phyloP scores from a whole-genome alignment of 768 basidiomycete genomes.

The Kwoniella sp. region DNA sequence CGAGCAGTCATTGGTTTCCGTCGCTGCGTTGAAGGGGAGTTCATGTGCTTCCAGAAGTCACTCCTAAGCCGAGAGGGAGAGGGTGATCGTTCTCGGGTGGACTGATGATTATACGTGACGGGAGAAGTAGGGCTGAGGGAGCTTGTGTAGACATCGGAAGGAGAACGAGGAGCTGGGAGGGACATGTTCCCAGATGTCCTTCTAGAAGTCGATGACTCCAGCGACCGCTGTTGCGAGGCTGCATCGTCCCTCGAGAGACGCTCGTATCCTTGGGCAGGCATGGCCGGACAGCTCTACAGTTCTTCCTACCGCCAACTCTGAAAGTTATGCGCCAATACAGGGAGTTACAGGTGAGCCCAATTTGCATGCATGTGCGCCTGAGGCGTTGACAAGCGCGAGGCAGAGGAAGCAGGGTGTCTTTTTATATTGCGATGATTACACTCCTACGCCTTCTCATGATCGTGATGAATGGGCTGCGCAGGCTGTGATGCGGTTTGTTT shows the following conservation, averaged over 20 bases:
- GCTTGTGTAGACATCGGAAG: constrained; percentile 21
- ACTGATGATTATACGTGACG: constrained; percentile 8
- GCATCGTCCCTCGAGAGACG: background rate
- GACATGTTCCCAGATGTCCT: constrained; percentile 12
- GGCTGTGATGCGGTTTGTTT: no score
- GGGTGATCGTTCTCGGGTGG: constrained; percentile 10
- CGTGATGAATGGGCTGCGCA: no score
- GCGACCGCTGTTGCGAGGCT: background rate
- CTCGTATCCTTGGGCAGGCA: background rate
- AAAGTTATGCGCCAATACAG: no score
- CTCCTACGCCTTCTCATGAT: no score
- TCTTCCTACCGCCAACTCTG: no score
- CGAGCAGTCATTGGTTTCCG: constrained; percentile 1
- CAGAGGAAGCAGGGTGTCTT: no score
- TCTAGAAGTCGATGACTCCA: background rate
- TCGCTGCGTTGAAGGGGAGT: constrained; percentile 2
- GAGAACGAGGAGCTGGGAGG: background rate
- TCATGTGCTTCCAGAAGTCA: constrained; percentile 13
- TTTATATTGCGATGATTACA: no score
- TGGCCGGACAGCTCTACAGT: background rate
- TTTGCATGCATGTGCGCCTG: no score
- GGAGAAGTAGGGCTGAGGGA: constrained; percentile 25
- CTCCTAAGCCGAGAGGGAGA: constrained; percentile 20
- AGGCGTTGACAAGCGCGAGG: no score
- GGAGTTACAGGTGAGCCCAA: background rate